Evolutionary conservation across 768 basidiomycete species (phyloP).

Genomic region (Coprinopsis sp.): DNA sequence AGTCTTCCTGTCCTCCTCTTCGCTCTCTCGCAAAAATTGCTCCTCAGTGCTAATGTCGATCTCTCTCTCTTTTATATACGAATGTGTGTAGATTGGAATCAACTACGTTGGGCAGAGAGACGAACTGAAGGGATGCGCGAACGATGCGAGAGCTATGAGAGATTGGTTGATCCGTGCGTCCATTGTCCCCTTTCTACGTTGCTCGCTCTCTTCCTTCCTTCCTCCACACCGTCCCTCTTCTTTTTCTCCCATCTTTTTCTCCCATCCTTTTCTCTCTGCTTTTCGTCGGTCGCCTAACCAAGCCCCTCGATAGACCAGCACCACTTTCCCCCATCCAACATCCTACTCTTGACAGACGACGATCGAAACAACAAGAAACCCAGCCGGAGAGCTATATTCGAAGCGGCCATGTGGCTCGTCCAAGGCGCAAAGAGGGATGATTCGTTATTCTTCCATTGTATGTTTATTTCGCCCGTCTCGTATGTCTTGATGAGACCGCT

Average conservation of each 20-base stretch:
- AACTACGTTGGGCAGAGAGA: constrained; percentile 65
- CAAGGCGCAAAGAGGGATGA: constrained; percentile 63
- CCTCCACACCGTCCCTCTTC: neutral
- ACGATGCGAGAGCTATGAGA: constrained; percentile 69
- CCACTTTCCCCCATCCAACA: constrained; percentile 54
- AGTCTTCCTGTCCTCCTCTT: constrained; percentile 22
- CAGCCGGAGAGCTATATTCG: constrained; percentile 42
- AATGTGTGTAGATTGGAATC: constrained; percentile 59
- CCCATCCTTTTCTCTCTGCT: too few species aligned
- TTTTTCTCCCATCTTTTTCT: too few species aligned
- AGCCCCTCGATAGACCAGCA: constrained; percentile 26
- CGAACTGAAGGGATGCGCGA: constrained; percentile 72
- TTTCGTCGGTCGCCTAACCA: neutral
- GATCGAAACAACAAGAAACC: constrained; percentile 37
- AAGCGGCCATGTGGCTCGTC: constrained; percentile 59
- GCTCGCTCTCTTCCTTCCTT: neutral
- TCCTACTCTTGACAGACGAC: constrained; percentile 69
- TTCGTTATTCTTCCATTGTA: constrained; percentile 76
- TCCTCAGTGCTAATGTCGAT: neutral
- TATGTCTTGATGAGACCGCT: neutral
- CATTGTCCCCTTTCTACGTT: neutral
- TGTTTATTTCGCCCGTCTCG: constrained; percentile 12
- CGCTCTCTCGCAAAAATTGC: neutral
- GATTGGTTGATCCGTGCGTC: constrained; percentile 59
- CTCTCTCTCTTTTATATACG: constrained; percentile 3